Conservation (phyloP, 73 alveolate genomes). For the Paramecium bursaria region DNA sequence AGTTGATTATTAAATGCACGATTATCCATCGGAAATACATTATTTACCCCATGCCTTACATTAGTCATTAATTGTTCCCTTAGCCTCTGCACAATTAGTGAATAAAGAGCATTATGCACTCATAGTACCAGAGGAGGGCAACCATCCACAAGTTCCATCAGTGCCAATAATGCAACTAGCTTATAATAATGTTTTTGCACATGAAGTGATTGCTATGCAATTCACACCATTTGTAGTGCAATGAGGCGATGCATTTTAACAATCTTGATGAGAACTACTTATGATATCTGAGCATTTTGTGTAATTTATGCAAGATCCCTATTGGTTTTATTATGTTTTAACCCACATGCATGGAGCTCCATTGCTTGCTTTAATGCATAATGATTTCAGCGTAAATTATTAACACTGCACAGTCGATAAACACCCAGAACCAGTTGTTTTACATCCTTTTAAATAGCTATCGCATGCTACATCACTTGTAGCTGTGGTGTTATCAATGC, state of each 20-base stretch:
- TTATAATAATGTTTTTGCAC: neutral
- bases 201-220: constrained; percentile 8
- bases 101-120: neutral
- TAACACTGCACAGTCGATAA: too few relatives aligned
- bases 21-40: neutral
- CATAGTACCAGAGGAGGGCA: neutral
- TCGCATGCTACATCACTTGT: constrained; percentile 19
- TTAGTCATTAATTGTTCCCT: neutral
- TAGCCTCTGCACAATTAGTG: neutral
- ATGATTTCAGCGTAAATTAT: too few relatives aligned
- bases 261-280: neutral
- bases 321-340: too few relatives aligned
- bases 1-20: neutral
- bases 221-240: constrained; percentile 25
- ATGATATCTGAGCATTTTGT: constrained; percentile 1
- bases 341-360: too few relatives aligned
- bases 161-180: neutral
- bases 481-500: neutral
- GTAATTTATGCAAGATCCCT: neutral
- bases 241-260: neutral
- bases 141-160: neutral
- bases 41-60: neutral
- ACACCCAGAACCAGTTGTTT: constrained; percentile 30
- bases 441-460: constrained; percentile 18
- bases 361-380: too few relatives aligned